Evolutionary conservation across 495 filamentous ascomycete species (phyloP).

Genomic region (Letharia lupina): DNA sequence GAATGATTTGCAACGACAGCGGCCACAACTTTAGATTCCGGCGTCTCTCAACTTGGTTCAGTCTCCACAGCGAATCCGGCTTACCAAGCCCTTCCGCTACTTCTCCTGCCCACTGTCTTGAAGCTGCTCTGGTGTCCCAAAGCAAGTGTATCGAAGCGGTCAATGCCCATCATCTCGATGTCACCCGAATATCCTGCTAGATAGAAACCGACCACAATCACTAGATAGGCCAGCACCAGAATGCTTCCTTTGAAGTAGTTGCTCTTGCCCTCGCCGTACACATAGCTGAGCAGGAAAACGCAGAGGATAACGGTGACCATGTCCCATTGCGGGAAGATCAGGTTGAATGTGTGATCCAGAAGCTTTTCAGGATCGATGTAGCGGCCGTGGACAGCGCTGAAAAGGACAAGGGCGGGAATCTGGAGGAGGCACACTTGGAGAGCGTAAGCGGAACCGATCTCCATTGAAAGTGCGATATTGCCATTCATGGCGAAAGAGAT

Average conservation of each 20-base stretch:
- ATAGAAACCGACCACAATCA: slow-evolving; percentile 88
- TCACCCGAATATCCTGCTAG: slow-evolving; percentile 64
- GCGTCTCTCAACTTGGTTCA: neutral
- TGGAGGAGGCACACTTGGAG: slow-evolving; percentile 97
- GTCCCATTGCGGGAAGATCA: slow-evolving; percentile 99
- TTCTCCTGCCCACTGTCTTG: slow-evolving; percentile 41
- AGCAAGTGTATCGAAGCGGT: slow-evolving; percentile 63
- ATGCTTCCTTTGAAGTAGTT: slow-evolving; percentile 75
- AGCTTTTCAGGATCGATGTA: slow-evolving; percentile 50
- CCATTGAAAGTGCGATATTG: slow-evolving; percentile 99
- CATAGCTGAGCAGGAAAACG: slow-evolving; percentile 93
- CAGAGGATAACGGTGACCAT: slow-evolving; percentile 97
- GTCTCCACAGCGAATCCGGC: neutral
- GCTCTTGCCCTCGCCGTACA: slow-evolving; percentile 93
- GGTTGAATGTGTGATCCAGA: slow-evolving; percentile 69
- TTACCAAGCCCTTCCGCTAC: slow-evolving; percentile 21
- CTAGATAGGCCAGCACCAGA: slow-evolving; percentile 84
- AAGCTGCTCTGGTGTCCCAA: slow-evolving; percentile 45
- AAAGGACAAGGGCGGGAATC: slow-evolving; percentile 86
- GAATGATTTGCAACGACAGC: neutral
- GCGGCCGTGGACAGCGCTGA: slow-evolving; percentile 57
- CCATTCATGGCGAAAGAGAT: slow-evolving; percentile 99
- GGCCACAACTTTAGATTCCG: neutral
- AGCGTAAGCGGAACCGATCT: slow-evolving; percentile 96
- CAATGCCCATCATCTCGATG: slow-evolving; percentile 47